phyloP scores from a whole-genome alignment of 768 basidiomycete species.

The Tylopilus felleus region DNA sequence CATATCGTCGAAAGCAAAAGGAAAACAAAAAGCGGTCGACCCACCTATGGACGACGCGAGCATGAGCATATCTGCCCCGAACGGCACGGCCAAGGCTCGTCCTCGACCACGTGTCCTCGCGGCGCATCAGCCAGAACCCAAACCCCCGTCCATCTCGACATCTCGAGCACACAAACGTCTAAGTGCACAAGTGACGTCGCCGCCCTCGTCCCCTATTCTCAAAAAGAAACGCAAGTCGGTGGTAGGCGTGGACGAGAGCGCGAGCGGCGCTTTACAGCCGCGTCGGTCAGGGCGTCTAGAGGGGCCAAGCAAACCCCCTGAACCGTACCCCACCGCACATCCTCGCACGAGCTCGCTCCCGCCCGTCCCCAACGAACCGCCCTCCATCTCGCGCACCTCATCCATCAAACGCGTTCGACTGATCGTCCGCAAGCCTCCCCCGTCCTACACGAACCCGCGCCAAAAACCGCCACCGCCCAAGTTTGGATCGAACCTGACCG shows the following conservation, averaged over 20 bases:
- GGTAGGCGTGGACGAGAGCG: constrained; percentile 2
- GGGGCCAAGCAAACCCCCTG: constrained; percentile 10
- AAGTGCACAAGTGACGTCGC: constrained; percentile 18
- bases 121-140: constrained; percentile 1
- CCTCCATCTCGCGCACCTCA: constrained; percentile 13
- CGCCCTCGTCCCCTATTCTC: constrained; percentile 17
- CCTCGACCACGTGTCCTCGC: constrained; percentile 5
- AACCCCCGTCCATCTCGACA: constrained; percentile 7
- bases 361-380: neutral
- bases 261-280: neutral
- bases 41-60: constrained; percentile 7
- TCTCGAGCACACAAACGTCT: constrained; percentile 26
- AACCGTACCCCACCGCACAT: neutral
- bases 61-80: constrained; percentile 12
- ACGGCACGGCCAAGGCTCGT: constrained; percentile 10
- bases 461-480: constrained; percentile 59
- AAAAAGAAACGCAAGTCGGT: constrained; percentile 29
- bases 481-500: constrained; percentile 50
- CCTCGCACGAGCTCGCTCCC: neutral
- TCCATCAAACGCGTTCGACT: constrained; percentile 60
- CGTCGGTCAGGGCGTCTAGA: constrained; percentile 24
- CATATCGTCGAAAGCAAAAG: constrained; percentile 30
- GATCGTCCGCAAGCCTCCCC: constrained; percentile 63
- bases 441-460: constrained; percentile 57
- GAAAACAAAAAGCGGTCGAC: constrained; percentile 31